These are phyloP conservation scores for Warburgia ugandensis DNA, from an alignment of 164 flowering plant species.

Conservation along the genomic window DNA sequence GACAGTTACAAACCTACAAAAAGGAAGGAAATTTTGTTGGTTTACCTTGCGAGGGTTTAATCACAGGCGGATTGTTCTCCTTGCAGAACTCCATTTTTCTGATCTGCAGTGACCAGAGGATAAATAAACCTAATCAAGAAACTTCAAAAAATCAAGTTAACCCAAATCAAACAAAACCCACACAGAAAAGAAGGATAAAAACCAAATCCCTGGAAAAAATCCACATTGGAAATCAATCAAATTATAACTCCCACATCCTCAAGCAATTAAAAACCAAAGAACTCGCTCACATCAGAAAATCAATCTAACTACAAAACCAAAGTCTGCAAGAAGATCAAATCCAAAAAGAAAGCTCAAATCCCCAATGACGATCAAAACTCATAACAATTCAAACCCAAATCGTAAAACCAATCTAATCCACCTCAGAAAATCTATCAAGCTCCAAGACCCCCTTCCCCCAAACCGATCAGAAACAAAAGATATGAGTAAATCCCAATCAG, in stretches of 20 bases:
- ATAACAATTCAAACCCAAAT: too few relatives aligned
- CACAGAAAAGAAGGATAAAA: background rate
- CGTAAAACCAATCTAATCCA: background rate
- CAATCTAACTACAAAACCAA: background rate
- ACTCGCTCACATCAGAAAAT: background rate
- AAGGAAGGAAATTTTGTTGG: background rate
- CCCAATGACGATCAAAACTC: too few relatives aligned
- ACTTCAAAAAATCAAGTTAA: background rate
- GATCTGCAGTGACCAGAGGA: slow-evolving; percentile 13
- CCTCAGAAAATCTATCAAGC: too few relatives aligned
- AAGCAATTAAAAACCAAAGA: background rate
- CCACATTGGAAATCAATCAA: background rate
- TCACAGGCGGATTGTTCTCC: slow-evolving; percentile 53
- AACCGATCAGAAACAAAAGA: background rate
- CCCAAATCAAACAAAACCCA: background rate
- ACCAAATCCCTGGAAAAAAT: too few relatives aligned
- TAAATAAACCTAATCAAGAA: slow-evolving; percentile 4
- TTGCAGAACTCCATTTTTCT: slow-evolving; percentile 57
- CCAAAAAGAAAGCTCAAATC: background rate
- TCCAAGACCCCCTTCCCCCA: background rate
- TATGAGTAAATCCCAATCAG: background rate
- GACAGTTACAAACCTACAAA: background rate
- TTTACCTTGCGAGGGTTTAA: slow-evolving; percentile 20
- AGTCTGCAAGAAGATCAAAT: background rate
- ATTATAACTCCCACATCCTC: background rate